phyloP scores from a whole-genome alignment of 768 basidiomycete species.

The Suillus subluteus region DNA sequence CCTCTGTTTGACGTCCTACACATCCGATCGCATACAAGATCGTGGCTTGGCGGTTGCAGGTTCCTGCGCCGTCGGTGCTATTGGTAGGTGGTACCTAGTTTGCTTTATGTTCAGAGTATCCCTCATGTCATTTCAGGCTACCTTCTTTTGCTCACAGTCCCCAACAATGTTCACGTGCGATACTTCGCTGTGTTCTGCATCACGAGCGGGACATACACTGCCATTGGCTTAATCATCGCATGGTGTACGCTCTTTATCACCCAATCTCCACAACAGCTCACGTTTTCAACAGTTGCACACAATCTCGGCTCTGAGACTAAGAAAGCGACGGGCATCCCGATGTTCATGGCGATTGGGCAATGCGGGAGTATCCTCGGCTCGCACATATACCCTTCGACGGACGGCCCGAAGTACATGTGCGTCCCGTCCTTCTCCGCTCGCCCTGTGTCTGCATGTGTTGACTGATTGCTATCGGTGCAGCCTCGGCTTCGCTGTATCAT shows the following conservation, averaged over 20 bases:
- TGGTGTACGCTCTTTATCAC: constrained; percentile 61
- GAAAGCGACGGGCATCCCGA: constrained; percentile 73
- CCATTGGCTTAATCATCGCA: constrained; percentile 73
- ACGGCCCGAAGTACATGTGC: constrained; percentile 69
- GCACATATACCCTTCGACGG: constrained; percentile 66
- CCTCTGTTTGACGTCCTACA: constrained; percentile 58
- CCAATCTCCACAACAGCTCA: not conserved
- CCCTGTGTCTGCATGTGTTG: not conserved
- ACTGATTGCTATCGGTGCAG: constrained; percentile 33
- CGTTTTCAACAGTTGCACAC: constrained; percentile 52
- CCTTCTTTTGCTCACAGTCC: constrained; percentile 59
- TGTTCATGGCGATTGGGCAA: constrained; percentile 83
- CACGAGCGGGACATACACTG: constrained; percentile 75
- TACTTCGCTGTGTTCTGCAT: constrained; percentile 84
- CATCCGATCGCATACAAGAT: constrained; percentile 68
- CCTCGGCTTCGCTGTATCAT: constrained; percentile 61
- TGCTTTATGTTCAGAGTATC: constrained; percentile 48
- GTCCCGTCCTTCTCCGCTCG: constrained; percentile 20
- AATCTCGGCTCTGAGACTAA: constrained; percentile 82
- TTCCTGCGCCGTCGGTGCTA: constrained; percentile 33
- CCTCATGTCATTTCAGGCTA: constrained; percentile 51
- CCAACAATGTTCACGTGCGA: constrained; percentile 57
- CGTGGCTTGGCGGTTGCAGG: constrained; percentile 47
- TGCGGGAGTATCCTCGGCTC: constrained; percentile 79
- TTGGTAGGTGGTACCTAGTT: constrained; percentile 25